Base-by-base conservation (phyloP, 2,329 filamentous ascomycete species). In the Coleophoma cylindrospora region DNA sequence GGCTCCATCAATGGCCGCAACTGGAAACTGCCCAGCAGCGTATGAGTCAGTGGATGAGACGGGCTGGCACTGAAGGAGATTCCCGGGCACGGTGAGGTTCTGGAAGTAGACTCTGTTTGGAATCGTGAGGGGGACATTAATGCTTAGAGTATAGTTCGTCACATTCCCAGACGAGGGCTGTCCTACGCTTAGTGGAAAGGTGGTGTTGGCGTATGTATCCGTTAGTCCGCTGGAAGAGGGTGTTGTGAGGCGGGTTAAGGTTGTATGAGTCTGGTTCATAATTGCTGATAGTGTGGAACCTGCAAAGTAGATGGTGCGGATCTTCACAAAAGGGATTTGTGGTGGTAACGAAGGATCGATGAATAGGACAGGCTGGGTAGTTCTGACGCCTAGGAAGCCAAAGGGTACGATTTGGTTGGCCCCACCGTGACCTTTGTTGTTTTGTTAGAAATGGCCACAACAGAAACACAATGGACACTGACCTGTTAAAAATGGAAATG, bases 371-470 rank as follows among this genome's bases (percentile, higher is more conserved):
- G 83, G 79, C 2, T 82, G 73, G 43, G 79, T 73, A 2, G 84
- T 70, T 12, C 83, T 75, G 3, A 86, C 70, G 2, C 85, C 84
- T 0, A 87, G 73, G 61, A 84, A 88, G 0, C 84, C 85, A 57
- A 83, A 87, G 2, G 86, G 73, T 0, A 77, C 78, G 21, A 87
- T 79, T 62, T 86, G 84, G 55, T 86, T 79, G 13, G 83, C 79
- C 48, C 85, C 85, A 17, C 85, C 85, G 60, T 85, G 80, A 4
- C 27, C 27, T 27, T 27, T 8, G 4, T 27, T 27, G 9, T 27
- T 27, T 27, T 27, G 27, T 27, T 5, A 27, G 27, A 27, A 8
- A 10, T 27, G 27, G 3, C 27, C 27, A 27, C 3, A 10, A 27
- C 19, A 19, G 19, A 10, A 6, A 27, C 27, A 27, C 7, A 2